Evolutionary conservation across 306 rosid species (phyloP), one percentile per base, ranked within the genome.

Genomic region (Psophocarpus tetragonolobus): DNA sequence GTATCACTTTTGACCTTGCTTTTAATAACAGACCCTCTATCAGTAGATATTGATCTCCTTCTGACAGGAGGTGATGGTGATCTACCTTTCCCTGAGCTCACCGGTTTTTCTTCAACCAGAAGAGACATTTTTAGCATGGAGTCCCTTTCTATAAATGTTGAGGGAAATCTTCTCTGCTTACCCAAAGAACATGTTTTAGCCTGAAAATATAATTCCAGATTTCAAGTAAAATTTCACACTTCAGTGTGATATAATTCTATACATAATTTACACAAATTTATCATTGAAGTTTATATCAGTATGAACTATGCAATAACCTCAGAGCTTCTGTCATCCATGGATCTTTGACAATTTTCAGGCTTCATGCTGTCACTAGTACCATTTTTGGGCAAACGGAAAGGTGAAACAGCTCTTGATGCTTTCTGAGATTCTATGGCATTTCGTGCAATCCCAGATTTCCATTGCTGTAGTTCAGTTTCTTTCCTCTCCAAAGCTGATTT

Each of bases 1-100:
- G 85, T 73, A 39, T 94, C 97, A 20, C 18, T 33, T 80, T 84
- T 89, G 32, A 75, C 41, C 86, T 85, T 89, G 93, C 86, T 82
- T 85, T 82, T 94, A 26, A 86, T 79, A 75, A 82, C 67, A 17
- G 92, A 82, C 10, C 97, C 98, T 86, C 98, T 85, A 21, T 92
- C 98, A 1, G 97, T 92, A 29, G 98, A 94, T 65, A 92, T 81
- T 79, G 98, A 95, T 86, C 97, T 88, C 74, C 97, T 89, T 69
- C 91, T 88, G 44, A 89, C 71, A 2, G 98, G 91, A 65, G 98
- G 97, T 15, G 98, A 92, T 18, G 97, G 98, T 64, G 96, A 85
- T 79, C 97, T 90, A 27, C 64, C 85, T 56, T 82, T 90, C 74
- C 90, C 83, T 21, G 90, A 85, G 83, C 86, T 86, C 44, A 68